phyloP scores from a whole-genome alignment of 768 basidiomycete species.

The Suillus weaverae region DNA sequence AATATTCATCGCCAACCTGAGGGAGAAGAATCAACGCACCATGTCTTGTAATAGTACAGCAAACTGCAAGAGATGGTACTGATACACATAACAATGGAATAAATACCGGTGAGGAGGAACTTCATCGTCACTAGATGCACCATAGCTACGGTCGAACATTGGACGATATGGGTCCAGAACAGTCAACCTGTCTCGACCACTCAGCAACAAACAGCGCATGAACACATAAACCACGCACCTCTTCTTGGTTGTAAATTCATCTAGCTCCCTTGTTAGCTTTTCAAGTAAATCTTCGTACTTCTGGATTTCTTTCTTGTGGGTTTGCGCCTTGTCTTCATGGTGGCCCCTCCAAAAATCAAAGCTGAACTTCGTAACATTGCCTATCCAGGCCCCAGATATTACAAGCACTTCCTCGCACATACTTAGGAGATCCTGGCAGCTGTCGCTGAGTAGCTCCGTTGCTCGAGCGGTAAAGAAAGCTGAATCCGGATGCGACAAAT shows the following conservation, averaged over 20 bases:
- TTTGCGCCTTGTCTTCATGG: constrained; percentile 28
- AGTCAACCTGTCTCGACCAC: constrained; percentile 34
- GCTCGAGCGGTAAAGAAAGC: constrained; percentile 43
- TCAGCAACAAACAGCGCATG: constrained; percentile 1
- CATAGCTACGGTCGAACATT: constrained; percentile 43
- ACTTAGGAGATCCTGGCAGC: constrained; percentile 55
- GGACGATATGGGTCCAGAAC: constrained; percentile 64
- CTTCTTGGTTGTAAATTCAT: constrained; percentile 48
- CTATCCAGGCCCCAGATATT: constrained; percentile 53
- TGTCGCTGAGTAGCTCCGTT: constrained; percentile 46
- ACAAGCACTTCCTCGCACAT: constrained; percentile 41
- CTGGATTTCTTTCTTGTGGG: constrained; percentile 36
- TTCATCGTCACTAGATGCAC: constrained; percentile 31
- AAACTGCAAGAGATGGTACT: constrained; percentile 50
- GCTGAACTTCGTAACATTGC: constrained; percentile 34
- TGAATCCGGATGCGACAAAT: constrained; percentile 49
- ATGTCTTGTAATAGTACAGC: constrained; percentile 30
- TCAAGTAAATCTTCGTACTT: constrained; percentile 38
- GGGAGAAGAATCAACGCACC: constrained; percentile 26
- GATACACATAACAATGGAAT: constrained; percentile 75
- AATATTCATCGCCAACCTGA: neutral
- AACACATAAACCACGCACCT: constrained; percentile 40
- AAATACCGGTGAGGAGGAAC: constrained; percentile 66
- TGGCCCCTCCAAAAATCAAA: constrained; percentile 39
- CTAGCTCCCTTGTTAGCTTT: constrained; percentile 38